Base-by-base conservation (phyloP, 148 eudicot genomes). In the Fagopyrum tataricum region DNA sequence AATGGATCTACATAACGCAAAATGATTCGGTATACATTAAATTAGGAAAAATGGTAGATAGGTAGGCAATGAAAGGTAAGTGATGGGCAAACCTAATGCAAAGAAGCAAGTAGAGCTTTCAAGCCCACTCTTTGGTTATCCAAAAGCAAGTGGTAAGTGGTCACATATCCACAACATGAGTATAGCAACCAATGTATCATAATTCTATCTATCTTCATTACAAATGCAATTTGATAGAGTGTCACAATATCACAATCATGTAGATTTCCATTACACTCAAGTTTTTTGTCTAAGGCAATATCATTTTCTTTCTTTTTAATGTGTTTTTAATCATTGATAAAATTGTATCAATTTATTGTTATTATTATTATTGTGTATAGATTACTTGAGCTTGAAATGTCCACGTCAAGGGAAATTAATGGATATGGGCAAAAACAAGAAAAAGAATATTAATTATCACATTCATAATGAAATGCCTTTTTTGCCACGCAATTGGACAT, bases 101-200 rank as follows among this genome's bases (percentile, higher is more conserved):
- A 52, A 52, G 56, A n/a, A 3, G 56, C 1, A 52, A 17, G 2
- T 4, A 15, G 21, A n/a, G 56, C 56, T 52, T 52, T 52, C 23
- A 52, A 52, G 56, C 23, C 64, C 31, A 21, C 37, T 8, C 37
- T 56, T 31, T 56, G 37, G 37, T 56, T 56, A 56, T 21, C 64
- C 64, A 23, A 56, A 56, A 13, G 64, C 64, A 21, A 56, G 64
- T 56, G 64, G 64, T 56, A 10, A 56, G 26, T 56, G 62, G 62
- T 56, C 62, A 56, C 64, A 17, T 14, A 52, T 21, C 21, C 58
- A 15, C 64, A 56, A 5, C 15, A 52, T n/a, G n/a, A n/a, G n/a
- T n/a, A n/a, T n/a, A n/a, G n/a, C n/a, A n/a, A n/a, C n/a, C n/a
- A n/a, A n/a, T n/a, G n/a, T 14, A 52, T 52, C 21, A 52, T 15